Percentiles rank a stretch among this genome's conserved stretches.
phyloP scores from a whole-genome alignment of 1,284 basidiomycete species.

The Leccinum ponderosum region DNA sequence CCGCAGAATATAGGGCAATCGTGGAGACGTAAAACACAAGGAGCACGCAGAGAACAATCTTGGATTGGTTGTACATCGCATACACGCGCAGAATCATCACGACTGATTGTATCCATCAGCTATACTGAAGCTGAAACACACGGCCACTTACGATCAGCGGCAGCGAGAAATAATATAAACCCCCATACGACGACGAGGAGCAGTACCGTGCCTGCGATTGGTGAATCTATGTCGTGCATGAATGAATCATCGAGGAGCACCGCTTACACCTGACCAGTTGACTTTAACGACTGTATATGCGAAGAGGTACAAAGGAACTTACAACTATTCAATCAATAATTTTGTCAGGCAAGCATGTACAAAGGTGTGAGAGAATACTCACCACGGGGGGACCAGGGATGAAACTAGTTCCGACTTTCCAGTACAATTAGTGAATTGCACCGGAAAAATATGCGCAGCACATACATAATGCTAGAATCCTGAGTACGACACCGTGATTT shows the following conservation, averaged over 20 bases:
- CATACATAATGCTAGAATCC: conserved; percentile 15
- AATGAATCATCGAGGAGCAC: not conserved
- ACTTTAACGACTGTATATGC: not conserved
- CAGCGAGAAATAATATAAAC: conserved; percentile 20
- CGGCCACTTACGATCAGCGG: conserved; percentile 19
- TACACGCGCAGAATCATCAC: conserved; percentile 29
- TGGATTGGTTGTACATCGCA: conserved; percentile 24
- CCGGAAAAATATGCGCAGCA: not conserved
- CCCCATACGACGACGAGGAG: not conserved
- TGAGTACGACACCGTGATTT: conserved; percentile 1
- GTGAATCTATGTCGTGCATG: not conserved
- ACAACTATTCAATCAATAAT: conserved; percentile 10
- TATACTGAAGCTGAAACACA: not conserved
- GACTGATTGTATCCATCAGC: conserved; percentile 11
- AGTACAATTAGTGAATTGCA: not conserved
- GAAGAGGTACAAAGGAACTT: not conserved
- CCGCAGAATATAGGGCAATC: conserved; percentile 7
- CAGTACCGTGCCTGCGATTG: conserved; percentile 13
- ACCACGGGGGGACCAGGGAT: conserved; percentile 19
- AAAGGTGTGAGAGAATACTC: not conserved
- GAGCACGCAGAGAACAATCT: conserved; percentile 15
- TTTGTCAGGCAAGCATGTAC: not conserved
- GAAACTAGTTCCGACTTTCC: conserved; percentile 18
- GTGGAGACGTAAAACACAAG: conserved; percentile 13
- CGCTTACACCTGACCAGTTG: conserved; percentile 20